These are phyloP conservation scores for Apiospora hydei DNA, from an alignment of 2,329 filamentous ascomycete genomes.

Conservation along the genomic window DNA sequence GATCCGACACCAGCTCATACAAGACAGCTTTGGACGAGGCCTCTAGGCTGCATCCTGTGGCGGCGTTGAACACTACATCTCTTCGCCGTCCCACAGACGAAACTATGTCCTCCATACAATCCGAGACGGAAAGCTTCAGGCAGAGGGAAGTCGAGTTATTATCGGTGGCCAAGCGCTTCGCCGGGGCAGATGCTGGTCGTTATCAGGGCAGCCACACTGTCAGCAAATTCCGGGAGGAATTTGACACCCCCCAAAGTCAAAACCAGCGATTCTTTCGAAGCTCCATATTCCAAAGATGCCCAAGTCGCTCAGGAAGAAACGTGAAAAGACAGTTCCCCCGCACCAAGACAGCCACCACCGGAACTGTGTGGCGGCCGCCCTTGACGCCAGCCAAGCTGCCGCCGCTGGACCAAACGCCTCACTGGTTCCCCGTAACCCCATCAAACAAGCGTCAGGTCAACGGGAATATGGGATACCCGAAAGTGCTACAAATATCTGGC, in stretches of 20 bases:
- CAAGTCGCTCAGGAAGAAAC: conserved; percentile 40
- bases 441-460: neutral
- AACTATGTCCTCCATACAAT: conserved; percentile 35
- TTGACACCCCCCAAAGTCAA: conserved; percentile 37
- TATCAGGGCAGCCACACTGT: conserved; percentile 39
- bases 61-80: conserved; percentile 16
- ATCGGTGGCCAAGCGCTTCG: conserved; percentile 51
- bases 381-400: conserved; percentile 20
- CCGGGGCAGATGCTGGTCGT: conserved; percentile 41
- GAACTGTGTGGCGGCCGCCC: conserved; percentile 24
- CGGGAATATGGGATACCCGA: conserved; percentile 18
- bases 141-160: conserved; percentile 48
- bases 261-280: conserved; percentile 45
- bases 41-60: conserved; percentile 30
- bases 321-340: conserved; percentile 30
- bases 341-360: conserved; percentile 21
- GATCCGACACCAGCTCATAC: conserved; percentile 40
- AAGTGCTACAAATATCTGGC: conserved; percentile 28
- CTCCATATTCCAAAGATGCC: conserved; percentile 43
- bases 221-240: conserved; percentile 53
- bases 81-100: conserved; percentile 30
- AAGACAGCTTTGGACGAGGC: conserved; percentile 37
- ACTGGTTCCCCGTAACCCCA: neutral
- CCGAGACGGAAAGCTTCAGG: conserved; percentile 48
- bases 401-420: conserved; percentile 14